A percentile compares a stretch with the other conserved stretches of the same genome.
These are phyloP conservation scores for Prunella vulgaris DNA, from an alignment of 257 asterid genomes.

Conservation along the genomic window DNA sequence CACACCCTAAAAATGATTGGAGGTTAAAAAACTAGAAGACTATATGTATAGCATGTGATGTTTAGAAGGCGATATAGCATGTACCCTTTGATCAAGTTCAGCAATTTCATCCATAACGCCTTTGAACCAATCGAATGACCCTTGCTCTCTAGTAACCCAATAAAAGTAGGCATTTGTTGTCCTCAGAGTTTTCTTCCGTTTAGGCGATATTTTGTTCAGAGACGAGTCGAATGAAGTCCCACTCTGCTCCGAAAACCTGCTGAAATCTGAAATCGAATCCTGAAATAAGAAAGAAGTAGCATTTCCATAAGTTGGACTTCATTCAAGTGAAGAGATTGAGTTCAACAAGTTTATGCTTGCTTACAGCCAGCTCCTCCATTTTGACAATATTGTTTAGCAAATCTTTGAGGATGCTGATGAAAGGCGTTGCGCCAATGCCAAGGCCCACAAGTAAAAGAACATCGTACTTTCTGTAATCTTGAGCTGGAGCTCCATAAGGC, in stretches of 20 bases:
- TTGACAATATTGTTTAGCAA: slow-evolving; percentile 68
- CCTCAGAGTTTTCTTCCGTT: slow-evolving; percentile 47
- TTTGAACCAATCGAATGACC: slow-evolving; percentile 96
- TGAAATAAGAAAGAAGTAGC: slow-evolving; percentile 25
- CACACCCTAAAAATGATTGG: slow-evolving; percentile 51
- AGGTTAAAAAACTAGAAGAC: neutral
- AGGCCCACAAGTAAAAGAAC: slow-evolving; percentile 91
- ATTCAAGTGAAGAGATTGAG: neutral
- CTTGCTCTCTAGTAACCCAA: slow-evolving; percentile 98
- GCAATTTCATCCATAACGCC: slow-evolving; percentile 95
- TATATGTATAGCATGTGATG: neutral
- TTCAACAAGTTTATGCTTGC: slow-evolving; percentile 15
- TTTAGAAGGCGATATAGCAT: neutral
- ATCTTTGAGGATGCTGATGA: slow-evolving; percentile 88
- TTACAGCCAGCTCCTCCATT: slow-evolving; percentile 86
- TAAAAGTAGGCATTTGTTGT: slow-evolving; percentile 93
- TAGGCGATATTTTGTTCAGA: slow-evolving; percentile 45
- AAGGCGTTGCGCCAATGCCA: slow-evolving; percentile 96
- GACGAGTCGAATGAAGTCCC: slow-evolving; percentile 42
- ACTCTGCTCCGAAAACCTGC: slow-evolving; percentile 61
- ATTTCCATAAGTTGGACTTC: neutral
- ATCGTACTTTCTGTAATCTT: slow-evolving; percentile 76
- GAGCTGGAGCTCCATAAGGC: slow-evolving; percentile 99
- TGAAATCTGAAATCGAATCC: slow-evolving; percentile 68
- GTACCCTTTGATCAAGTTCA: slow-evolving; percentile 88